Evolutionary conservation across 1,284 basidiomycete species (phyloP), one percentile per base, ranked within the genome.

Genomic region (Jaminaea rosea): DNA sequence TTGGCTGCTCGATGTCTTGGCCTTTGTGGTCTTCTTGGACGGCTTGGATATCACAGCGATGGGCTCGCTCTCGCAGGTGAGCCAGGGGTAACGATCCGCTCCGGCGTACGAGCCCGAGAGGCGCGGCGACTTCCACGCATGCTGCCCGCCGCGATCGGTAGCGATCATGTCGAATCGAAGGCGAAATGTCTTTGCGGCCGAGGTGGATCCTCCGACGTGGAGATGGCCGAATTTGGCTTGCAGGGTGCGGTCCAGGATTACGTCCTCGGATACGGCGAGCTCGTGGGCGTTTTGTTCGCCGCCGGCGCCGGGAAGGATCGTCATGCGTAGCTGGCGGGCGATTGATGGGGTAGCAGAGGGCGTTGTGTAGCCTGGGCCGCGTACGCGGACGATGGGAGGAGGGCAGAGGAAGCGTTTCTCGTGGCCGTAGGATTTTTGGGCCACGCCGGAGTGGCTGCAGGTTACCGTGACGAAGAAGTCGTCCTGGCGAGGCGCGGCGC

Each of bases 1-100:
- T 76, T 90, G 92, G 15, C 87, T 90, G 11, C 86, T 84, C 69
- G 91, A 87, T 71, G 89, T 91, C 70, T 89, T 84, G 58, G 91
- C 91, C 78, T 93, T 93, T 53, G 88, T 88, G 1, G 90, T 93
- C 80, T 93, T 93, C 80, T 93, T 91, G 46, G 89, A 92, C 26
- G 91, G 91, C 76, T 96, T 96, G 65, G 91, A 94, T 69, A 96
- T 91, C 77, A 94, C 89, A 37, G 86, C 84, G 63, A 96, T 85
- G 45, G 88, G 87, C 36, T 15, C 39, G 17, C 39, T 42, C 11
- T 17, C 23, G 39, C 39, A 42, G 19, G 17, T 11, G 19, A 42
- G 23, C 19, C 17, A 17, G 31, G 24, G 5, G 3, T n/a, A 31
- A 4, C 26, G 19, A n/a, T n/a, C n/a, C 5, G 19, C 26, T n/a